phyloP scores from a whole-genome alignment of 1,284 basidiomycete genomes.

The Thelephora terrestris region DNA sequence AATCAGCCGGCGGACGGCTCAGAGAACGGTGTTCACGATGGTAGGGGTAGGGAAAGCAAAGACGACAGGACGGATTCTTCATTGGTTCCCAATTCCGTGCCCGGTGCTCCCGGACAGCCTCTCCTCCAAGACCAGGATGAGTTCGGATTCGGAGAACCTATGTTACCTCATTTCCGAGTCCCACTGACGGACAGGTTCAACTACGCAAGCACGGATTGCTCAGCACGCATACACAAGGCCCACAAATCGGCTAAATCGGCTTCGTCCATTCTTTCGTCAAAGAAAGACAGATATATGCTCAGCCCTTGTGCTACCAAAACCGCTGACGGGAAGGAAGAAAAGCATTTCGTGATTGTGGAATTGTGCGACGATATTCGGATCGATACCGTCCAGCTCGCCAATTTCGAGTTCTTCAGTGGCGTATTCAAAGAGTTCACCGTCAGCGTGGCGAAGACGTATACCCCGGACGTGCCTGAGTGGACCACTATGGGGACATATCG shows the following conservation, averaged over 20 bases:
- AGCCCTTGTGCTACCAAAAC: slow-evolving; percentile 71
- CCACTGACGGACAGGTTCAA: slow-evolving; percentile 80
- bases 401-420: slow-evolving; percentile 97
- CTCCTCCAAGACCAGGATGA: slow-evolving; percentile 8
- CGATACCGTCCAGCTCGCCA: slow-evolving; percentile 92
- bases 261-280: slow-evolving; percentile 77
- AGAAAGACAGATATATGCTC: slow-evolving; percentile 95
- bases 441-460: slow-evolving; percentile 71
- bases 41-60: slow-evolving; percentile 9
- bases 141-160: slow-evolving; percentile 15
- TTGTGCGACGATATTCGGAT: slow-evolving; percentile 96
- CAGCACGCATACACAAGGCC: slow-evolving; percentile 80
- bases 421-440: slow-evolving; percentile 91
- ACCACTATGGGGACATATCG: slow-evolving; percentile 67
- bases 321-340: slow-evolving; percentile 8
- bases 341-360: slow-evolving; percentile 89
- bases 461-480: slow-evolving; percentile 57
- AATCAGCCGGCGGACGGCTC: background rate
- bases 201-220: slow-evolving; percentile 90
- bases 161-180: slow-evolving; percentile 54
- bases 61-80: slow-evolving; percentile 9
- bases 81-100: background rate
- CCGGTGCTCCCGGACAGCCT: slow-evolving; percentile 8
- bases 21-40: background rate
- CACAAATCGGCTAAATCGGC: slow-evolving; percentile 81